These are phyloP conservation scores for Bipolaris zeicola DNA, from an alignment of 2,329 filamentous ascomycete genomes.

Conservation along the genomic window DNA sequence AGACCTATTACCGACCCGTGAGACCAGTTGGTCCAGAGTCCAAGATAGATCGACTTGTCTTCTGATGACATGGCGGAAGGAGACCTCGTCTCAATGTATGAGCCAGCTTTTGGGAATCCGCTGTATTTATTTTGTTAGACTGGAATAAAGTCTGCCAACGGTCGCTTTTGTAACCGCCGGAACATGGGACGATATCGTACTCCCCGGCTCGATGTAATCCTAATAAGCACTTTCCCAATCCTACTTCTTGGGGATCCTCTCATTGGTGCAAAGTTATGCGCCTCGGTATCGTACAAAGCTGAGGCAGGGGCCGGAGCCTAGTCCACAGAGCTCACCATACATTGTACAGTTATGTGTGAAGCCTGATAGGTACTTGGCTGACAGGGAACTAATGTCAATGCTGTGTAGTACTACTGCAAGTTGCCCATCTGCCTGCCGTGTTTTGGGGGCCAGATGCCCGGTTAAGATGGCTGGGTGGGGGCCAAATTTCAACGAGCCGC, in stretches of 20 bases:
- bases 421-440: not conserved
- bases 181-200: not conserved
- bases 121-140: not conserved
- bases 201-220: not conserved
- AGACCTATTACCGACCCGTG: conserved; percentile 36
- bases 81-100: not conserved
- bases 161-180: not conserved
- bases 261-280: not conserved
- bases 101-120: not conserved
- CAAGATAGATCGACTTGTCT: conserved; percentile 8
- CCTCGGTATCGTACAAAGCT: not conserved
- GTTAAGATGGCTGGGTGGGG: not conserved
- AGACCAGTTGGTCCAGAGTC: conserved; percentile 20
- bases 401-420: not conserved
- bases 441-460: not conserved
- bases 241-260: not conserved
- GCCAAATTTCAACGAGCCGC: not conserved
- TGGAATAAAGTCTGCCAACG: not conserved
- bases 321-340: not conserved
- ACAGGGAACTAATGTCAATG: not conserved
- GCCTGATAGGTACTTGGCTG: not conserved
- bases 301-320: not conserved
- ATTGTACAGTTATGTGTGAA: not conserved
- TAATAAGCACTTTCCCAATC: not conserved
- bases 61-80: not conserved